Base-by-base conservation (phyloP, 176 grass and related monocot species). In the Eleusine indica region DNA sequence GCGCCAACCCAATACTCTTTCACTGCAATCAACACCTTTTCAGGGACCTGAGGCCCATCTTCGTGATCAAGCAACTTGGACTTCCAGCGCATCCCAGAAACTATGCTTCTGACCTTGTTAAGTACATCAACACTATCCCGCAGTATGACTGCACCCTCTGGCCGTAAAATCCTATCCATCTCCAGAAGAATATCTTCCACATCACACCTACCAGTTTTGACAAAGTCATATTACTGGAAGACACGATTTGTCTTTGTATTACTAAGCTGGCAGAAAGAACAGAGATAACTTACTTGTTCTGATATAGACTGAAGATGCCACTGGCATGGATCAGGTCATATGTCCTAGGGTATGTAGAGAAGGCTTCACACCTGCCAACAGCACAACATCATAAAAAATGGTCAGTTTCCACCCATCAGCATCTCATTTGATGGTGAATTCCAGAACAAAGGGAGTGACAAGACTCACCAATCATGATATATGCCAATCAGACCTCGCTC, bases 131-230 rank as follows among this genome's bases (percentile, higher is more conserved):
- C 88, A 94, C 66, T 58, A 47, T 97, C 94, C 77, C 86, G 80
- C 25, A 97, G 69, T 85, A 97, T 87, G 58, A 97, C 86, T 61
- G 92, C 60, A 47, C 94, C 94, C 87, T 97, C 92, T 0, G 94
- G 94, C 19, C 90, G 87, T 76, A 97, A 83, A 70, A 94, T 97
- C 69, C 94, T 87, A 85, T 97, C 94, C 92, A 97, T 97, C 87
- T 97, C 94, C 68, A 94, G 57, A 88, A 97, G 91, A 78, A 94
- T 94, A 74, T 94, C 91, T 88, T 94, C 91, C 72, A 80, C 61
- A 1, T 86, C 58, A 83, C 90, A 97, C 69, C 88, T 94, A 74
- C 15, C 83, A 71, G 77, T 17, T 71, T 82, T 67, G 63, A 43
- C 13, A 77, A 29, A 57, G 6, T 38, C 41, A 53, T 71, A 56